phyloP scores from a whole-genome alignment of 108 stramenopile genomes.

The Cyclotella baltica region DNA sequence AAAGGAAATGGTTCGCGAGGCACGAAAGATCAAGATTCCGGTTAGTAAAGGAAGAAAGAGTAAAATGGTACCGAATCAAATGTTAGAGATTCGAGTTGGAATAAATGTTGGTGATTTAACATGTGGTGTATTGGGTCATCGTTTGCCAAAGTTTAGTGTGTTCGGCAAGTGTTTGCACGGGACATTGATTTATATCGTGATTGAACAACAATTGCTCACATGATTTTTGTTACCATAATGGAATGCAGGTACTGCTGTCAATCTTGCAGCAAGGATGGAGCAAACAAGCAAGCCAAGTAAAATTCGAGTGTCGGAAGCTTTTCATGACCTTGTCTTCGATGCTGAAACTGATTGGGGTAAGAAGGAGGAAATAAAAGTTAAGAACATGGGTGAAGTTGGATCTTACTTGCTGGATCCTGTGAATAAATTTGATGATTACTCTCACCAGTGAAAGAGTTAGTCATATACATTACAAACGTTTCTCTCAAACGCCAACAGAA shows the following conservation, averaged over 20 bases:
- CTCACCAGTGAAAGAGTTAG: too few species aligned
- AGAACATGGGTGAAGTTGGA: conserved; percentile 57
- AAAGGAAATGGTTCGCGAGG: background rate
- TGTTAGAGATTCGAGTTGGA: conserved; percentile 49
- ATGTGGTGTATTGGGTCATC: conserved; percentile 49
- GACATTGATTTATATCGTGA: background rate
- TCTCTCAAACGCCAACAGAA: too few species aligned
- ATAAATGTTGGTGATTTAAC: conserved; percentile 54
- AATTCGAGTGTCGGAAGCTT: conserved; percentile 37
- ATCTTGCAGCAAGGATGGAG: conserved; percentile 51
- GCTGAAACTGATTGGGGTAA: conserved; percentile 26
- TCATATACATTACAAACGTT: too few species aligned
- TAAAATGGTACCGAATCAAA: background rate
- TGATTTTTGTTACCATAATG: too few species aligned
- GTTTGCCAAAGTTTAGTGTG: conserved; percentile 44
- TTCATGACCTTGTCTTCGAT: conserved; percentile 34
- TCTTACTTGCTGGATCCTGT: too few species aligned
- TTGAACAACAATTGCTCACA: too few species aligned
- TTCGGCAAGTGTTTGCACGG: conserved; percentile 19
- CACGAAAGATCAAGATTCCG: background rate
- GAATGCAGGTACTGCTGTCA: conserved; percentile 9
- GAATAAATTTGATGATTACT: too few species aligned
- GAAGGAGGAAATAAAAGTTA: conserved; percentile 17
- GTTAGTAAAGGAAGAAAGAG: background rate
- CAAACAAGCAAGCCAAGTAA: conserved; percentile 33